These are phyloP conservation scores for Sclerotinia glacialis DNA, from an alignment of 2,329 filamentous ascomycete genomes.

Conservation along the genomic window DNA sequence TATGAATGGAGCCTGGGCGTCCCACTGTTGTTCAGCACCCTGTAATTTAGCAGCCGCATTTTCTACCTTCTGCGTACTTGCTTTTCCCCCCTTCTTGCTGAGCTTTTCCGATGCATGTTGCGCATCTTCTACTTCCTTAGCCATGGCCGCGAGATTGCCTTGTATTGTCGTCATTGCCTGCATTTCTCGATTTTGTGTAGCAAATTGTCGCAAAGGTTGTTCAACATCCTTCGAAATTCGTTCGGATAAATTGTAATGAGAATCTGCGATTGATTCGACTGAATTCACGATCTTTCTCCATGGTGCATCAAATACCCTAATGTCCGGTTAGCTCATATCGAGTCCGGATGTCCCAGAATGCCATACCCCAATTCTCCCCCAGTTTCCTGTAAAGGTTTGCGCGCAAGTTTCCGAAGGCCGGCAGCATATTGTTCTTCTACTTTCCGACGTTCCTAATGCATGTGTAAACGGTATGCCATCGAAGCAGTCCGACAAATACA, in stretches of 20 bases:
- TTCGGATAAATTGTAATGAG: slow-evolving; percentile 75
- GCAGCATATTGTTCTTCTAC: slow-evolving; percentile 88
- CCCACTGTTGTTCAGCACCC: slow-evolving; percentile 80
- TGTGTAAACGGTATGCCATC: slow-evolving; percentile 31
- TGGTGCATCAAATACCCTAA: slow-evolving; percentile 81
- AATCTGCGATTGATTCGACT: slow-evolving; percentile 75
- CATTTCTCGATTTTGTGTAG: slow-evolving; percentile 68
- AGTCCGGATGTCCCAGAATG: neutral
- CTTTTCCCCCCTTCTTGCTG: slow-evolving; percentile 72
- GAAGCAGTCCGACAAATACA: neutral
- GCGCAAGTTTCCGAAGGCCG: slow-evolving; percentile 75
- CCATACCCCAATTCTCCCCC: slow-evolving; percentile 82
- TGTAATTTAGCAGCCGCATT: slow-evolving; percentile 71
- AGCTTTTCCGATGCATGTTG: slow-evolving; percentile 85
- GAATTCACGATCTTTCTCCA: slow-evolving; percentile 86
- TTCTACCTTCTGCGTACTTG: slow-evolving; percentile 74
- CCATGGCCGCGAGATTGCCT: slow-evolving; percentile 74
- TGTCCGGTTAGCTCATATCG: neutral
- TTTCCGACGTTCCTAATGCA: slow-evolving; percentile 76
- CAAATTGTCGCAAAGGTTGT: slow-evolving; percentile 73
- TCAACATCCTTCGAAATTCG: slow-evolving; percentile 90
- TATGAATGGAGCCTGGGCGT: slow-evolving; percentile 89
- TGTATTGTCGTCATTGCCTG: slow-evolving; percentile 78
- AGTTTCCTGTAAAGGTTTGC: slow-evolving; percentile 70
- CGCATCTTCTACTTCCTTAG: slow-evolving; percentile 79